A percentile compares a stretch with the other conserved stretches of the same genome.
Conservation (phyloP, 2,329 filamentous ascomycete genomes). For the Colletotrichum shisoi region DNA sequence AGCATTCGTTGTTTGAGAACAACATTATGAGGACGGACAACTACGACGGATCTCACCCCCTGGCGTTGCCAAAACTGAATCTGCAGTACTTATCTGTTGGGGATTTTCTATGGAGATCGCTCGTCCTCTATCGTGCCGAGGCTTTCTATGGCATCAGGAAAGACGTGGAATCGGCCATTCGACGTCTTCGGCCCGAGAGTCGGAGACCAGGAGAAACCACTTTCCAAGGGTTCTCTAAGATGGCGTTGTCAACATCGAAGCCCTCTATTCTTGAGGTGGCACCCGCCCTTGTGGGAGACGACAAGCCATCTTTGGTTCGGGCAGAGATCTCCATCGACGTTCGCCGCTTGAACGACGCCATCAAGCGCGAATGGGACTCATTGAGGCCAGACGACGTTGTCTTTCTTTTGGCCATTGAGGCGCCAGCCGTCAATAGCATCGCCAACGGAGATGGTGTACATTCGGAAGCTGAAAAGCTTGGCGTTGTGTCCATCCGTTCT, state of each 20-base stretch:
- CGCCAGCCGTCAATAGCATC: constrained; percentile 59
- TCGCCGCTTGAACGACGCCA: constrained; percentile 75
- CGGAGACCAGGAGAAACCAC: constrained; percentile 70
- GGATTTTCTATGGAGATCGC: constrained; percentile 95
- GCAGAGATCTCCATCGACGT: constrained; percentile 88
- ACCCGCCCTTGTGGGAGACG: constrained; percentile 82
- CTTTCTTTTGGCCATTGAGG: constrained; percentile 81
- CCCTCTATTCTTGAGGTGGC: constrained; percentile 87
- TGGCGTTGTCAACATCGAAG: constrained; percentile 87
- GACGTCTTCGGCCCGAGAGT: constrained; percentile 75
- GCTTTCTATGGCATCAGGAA: constrained; percentile 93
- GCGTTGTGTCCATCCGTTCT: constrained; percentile 75
- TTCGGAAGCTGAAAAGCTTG: constrained; percentile 67
- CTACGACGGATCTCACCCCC: constrained; percentile 85
- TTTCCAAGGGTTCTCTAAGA: constrained; percentile 87
- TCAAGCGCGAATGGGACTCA: constrained; percentile 88
- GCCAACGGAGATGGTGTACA: constrained; percentile 61
- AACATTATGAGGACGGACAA: constrained; percentile 80
- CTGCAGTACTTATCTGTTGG: constrained; percentile 93
- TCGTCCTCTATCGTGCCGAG: constrained; percentile 87
- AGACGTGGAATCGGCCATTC: constrained; percentile 84
- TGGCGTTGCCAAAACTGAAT: constrained; percentile 93
- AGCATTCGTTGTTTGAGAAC: constrained; percentile 79
- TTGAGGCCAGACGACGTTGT: constrained; percentile 87
- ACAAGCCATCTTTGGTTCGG: constrained; percentile 81